Conservation (phyloP, 805 yeast species). For the Hanseniaspora hatyaiensis region DNA sequence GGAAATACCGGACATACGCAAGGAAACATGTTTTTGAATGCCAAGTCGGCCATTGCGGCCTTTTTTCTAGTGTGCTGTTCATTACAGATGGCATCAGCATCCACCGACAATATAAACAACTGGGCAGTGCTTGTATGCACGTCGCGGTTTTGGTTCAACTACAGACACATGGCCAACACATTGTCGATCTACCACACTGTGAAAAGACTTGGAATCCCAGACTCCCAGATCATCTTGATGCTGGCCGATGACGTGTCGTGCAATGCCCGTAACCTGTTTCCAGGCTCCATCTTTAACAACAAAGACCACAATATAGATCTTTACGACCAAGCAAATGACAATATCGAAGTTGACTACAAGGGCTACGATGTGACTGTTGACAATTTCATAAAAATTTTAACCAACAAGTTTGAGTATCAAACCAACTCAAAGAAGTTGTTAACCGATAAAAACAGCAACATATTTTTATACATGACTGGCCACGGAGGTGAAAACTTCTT, state of each 20-base stretch:
- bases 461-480: slow-evolving; percentile 90
- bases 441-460: slow-evolving; percentile 89
- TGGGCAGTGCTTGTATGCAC: slow-evolving; percentile 90
- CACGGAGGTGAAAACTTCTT: slow-evolving; percentile 97
- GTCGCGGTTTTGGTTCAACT: slow-evolving; percentile 95
- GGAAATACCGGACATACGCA: too few species aligned
- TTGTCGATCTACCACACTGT: slow-evolving; percentile 90
- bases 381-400: slow-evolving; percentile 78
- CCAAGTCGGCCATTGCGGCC: too few species aligned
- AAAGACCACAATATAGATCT: slow-evolving; percentile 84
- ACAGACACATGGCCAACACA: slow-evolving; percentile 94
- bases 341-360: slow-evolving; percentile 88
- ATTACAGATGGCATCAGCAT: too few species aligned
- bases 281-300: slow-evolving; percentile 91
- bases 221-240: slow-evolving; percentile 92
- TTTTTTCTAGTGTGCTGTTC: too few species aligned
- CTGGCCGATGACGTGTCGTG: slow-evolving; percentile 94
- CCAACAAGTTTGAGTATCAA: slow-evolving; percentile 92
- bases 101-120: slow-evolving; percentile 45
- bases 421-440: slow-evolving; percentile 83
- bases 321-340: slow-evolving; percentile 56
- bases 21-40: too few species aligned
- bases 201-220: slow-evolving; percentile 91
- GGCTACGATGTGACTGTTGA: slow-evolving; percentile 98
- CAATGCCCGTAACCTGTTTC: slow-evolving; percentile 88